phyloP scores from a whole-genome alignment of 116 monocot genomes.

The Iris pallida region DNA sequence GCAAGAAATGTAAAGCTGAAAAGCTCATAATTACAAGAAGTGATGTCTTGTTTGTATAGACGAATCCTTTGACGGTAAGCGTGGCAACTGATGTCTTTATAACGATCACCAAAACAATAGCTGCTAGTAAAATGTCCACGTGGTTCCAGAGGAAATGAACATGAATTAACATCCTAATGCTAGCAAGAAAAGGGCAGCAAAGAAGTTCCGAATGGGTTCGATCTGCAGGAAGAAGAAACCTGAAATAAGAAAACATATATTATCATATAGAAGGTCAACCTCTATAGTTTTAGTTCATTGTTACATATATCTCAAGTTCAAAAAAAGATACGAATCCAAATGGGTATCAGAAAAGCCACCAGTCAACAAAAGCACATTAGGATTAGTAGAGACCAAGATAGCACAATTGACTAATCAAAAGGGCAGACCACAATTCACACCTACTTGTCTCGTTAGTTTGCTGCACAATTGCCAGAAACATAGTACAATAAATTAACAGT shows the following conservation, averaged over 20 bases:
- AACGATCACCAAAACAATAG: slow-evolving; percentile 84
- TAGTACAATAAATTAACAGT: too few relatives aligned
- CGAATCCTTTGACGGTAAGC: slow-evolving; percentile 74
- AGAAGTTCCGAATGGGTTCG: slow-evolving; percentile 94
- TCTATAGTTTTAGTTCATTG: too few relatives aligned
- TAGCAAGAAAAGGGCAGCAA: slow-evolving; percentile 93
- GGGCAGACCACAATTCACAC: too few relatives aligned
- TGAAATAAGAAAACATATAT: slow-evolving; percentile 34
- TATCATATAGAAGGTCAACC: not conserved
- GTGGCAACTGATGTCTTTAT: slow-evolving; percentile 74
- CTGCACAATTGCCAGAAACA: too few relatives aligned
- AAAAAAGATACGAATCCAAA: too few relatives aligned
- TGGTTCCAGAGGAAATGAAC: slow-evolving; percentile 96
- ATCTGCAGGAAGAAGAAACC: slow-evolving; percentile 75
- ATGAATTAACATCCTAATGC: slow-evolving; percentile 96
- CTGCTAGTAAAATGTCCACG: slow-evolving; percentile 82
- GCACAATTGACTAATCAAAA: too few relatives aligned
- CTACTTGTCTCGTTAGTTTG: too few relatives aligned
- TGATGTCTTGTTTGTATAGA: slow-evolving; percentile 85
- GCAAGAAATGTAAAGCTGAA: not conserved
- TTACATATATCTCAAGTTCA: too few relatives aligned
- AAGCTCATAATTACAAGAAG: slow-evolving; percentile 55
- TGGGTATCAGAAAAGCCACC: too few relatives aligned
- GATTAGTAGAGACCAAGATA: too few relatives aligned
- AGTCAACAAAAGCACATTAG: too few relatives aligned